Conservation (phyloP, 495 filamentous ascomycete genomes). For the Podospora pseudopauciseta region DNA sequence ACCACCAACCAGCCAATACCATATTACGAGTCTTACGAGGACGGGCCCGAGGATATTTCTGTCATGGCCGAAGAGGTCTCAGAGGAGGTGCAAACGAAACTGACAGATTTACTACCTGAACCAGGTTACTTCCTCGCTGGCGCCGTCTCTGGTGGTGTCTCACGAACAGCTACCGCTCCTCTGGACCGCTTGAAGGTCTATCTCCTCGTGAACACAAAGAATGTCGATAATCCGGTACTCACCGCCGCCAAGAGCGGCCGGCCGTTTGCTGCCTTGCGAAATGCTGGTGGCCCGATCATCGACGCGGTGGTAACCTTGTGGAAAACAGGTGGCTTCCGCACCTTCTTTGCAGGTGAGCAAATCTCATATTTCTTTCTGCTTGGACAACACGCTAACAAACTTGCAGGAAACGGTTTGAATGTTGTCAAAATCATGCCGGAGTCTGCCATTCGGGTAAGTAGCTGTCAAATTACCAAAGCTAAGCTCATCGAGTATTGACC, state of each 20-base stretch:
- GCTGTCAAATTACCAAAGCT: constrained; percentile 1
- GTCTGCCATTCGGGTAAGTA: constrained; percentile 72
- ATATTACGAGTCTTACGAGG: constrained; percentile 11
- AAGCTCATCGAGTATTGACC: constrained; percentile 20
- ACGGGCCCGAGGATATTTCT: constrained; percentile 25
- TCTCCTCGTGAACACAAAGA: constrained; percentile 84
- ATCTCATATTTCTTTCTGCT: not conserved
- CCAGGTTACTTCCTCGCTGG: constrained; percentile 97
- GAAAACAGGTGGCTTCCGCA: constrained; percentile 81
- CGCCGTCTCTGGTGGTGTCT: constrained; percentile 86
- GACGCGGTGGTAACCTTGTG: constrained; percentile 73
- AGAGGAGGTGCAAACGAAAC: constrained; percentile 41
- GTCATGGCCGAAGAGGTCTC: constrained; percentile 28
- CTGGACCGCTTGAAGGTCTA: constrained; percentile 97
- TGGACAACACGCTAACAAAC: not conserved
- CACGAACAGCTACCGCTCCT: constrained; percentile 88
- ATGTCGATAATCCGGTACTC: constrained; percentile 52
- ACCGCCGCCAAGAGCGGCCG: constrained; percentile 69
- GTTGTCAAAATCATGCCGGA: constrained; percentile 98
- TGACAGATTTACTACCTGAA: constrained; percentile 55
- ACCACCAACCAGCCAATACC: not conserved
- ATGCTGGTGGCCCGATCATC: constrained; percentile 62
- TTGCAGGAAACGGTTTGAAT: constrained; percentile 89
- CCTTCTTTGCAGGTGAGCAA: constrained; percentile 85
- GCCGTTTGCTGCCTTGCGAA: constrained; percentile 61